Percentiles rank a stretch among this genome's conserved stretches.
Evolutionary conservation across 2,329 filamentous ascomycete genomes (phyloP).

Genomic region (Lachnellula subtilissima): DNA sequence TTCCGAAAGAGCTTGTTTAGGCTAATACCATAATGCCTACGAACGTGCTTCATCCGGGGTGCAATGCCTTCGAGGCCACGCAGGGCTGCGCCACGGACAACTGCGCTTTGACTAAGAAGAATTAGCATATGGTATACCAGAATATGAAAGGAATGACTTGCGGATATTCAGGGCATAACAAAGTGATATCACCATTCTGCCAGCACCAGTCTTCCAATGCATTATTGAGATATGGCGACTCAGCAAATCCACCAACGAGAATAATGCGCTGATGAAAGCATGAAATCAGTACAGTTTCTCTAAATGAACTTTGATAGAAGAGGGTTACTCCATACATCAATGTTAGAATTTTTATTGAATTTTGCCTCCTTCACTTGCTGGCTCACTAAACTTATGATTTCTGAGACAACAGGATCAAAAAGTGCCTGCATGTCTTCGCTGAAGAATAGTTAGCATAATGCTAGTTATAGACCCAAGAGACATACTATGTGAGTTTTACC

Average conservation of each 20-base stretch:
- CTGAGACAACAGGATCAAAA: slow-evolving; percentile 22
- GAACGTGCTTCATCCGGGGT: slow-evolving; percentile 6
- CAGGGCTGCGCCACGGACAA: slow-evolving; percentile 17
- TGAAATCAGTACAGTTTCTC: slow-evolving; percentile 2
- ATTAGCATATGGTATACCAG: slow-evolving; percentile 7
- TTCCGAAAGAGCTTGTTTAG: background rate
- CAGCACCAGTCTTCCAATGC: slow-evolving; percentile 16
- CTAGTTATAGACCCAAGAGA: background rate
- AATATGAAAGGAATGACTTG: slow-evolving; percentile 4
- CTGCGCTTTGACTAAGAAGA: slow-evolving; percentile 16
- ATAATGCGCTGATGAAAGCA: slow-evolving; percentile 15
- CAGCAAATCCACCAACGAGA: slow-evolving; percentile 17
- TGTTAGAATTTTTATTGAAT: slow-evolving; percentile 1
- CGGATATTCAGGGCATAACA: slow-evolving; percentile 19
- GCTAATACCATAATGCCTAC: slow-evolving; percentile 12
- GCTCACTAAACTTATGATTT: slow-evolving; percentile 16
- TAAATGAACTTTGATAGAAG: background rate
- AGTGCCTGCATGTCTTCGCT: slow-evolving; percentile 21
- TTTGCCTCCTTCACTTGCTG: slow-evolving; percentile 18
- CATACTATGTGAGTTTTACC: slow-evolving; percentile 19
- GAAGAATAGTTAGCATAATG: background rate
- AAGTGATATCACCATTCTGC: slow-evolving; percentile 15
- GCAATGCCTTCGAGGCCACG: slow-evolving; percentile 16
- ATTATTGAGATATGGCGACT: slow-evolving; percentile 18
- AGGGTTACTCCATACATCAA: slow-evolving; percentile 15